A percentile compares a stretch with the other conserved stretches of the same genome.
Evolutionary conservation across 1,284 basidiomycete species (phyloP).

Genomic region (Fomes fomentarius): DNA sequence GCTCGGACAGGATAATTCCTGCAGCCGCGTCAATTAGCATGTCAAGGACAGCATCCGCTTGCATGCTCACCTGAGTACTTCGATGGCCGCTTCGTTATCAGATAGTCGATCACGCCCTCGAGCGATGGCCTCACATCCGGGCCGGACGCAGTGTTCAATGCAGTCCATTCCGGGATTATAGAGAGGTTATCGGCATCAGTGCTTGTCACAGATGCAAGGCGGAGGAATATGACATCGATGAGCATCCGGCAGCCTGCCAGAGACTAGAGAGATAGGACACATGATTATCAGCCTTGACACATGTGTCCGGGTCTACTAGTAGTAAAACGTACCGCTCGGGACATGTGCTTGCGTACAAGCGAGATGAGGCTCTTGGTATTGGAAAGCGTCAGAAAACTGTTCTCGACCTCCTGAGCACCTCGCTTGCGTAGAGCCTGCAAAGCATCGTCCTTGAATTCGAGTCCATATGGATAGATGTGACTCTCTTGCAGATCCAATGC

Average conservation of each 20-base stretch:
- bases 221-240: constrained; percentile 14
- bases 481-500: constrained; percentile 11
- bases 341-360: constrained; percentile 15
- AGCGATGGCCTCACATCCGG: constrained; percentile 3
- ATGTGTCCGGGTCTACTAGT: not conserved
- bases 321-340: constrained; percentile 7
- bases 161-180: constrained; percentile 12
- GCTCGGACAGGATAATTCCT: constrained; percentile 15
- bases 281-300: not conserved
- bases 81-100: constrained; percentile 9
- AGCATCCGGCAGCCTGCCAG: constrained; percentile 14
- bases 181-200: constrained; percentile 6
- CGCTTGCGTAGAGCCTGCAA: constrained; percentile 1
- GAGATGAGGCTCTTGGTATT: constrained; percentile 14
- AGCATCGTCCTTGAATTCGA: constrained; percentile 12
- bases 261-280: constrained; percentile 2
- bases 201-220: constrained; percentile 11
- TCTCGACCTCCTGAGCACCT: constrained; percentile 6
- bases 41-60: not conserved
- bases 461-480: constrained; percentile 14
- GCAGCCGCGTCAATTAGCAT: not conserved
- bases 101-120: constrained; percentile 15
- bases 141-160: not conserved
- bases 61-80: constrained; percentile 12
- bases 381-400: constrained; percentile 10